Percentiles rank a stretch among this genome's conserved stretches.
Conservation (phyloP, 2,329 filamentous ascomycete genomes). For the Penicillium fuscoglaucum region DNA sequence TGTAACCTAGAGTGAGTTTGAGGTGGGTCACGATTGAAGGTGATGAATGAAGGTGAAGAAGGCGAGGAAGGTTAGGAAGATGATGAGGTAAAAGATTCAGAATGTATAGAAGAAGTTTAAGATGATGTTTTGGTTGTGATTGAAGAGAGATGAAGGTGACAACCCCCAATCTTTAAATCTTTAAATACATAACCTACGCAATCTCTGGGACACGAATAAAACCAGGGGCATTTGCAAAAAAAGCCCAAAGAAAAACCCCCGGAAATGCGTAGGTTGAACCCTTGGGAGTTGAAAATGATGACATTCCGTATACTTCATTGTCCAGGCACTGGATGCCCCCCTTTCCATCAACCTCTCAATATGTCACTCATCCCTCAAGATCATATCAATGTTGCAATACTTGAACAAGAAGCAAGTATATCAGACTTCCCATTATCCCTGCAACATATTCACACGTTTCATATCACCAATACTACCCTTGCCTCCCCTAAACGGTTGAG, state of each 20-base stretch:
- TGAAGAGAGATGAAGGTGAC: background rate
- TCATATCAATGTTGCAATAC: background rate
- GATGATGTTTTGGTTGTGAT: background rate
- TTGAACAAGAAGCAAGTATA: slow-evolving; percentile 30
- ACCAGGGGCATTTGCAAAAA: background rate
- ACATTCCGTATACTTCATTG: slow-evolving; percentile 14
- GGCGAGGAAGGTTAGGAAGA: background rate
- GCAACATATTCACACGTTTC: background rate
- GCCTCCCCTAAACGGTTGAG: slow-evolving; percentile 14
- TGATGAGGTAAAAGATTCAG: background rate
- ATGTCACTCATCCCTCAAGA: background rate
- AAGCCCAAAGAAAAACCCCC: slow-evolving; percentile 6
- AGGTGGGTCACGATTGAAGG: background rate
- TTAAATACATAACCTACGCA: background rate
- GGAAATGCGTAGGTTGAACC: background rate
- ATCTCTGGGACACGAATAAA: background rate
- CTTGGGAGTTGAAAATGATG: slow-evolving; percentile 8
- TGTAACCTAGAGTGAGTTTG: slow-evolving; percentile 4
- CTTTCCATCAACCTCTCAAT: background rate
- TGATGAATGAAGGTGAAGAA: background rate
- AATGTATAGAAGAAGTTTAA: background rate
- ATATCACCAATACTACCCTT: background rate
- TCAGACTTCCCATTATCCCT: slow-evolving; percentile 34
- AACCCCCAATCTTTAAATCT: background rate
- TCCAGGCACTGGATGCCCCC: background rate